Evolutionary conservation across 495 filamentous ascomycete species (phyloP).

Genomic region (Xylaria curta): DNA sequence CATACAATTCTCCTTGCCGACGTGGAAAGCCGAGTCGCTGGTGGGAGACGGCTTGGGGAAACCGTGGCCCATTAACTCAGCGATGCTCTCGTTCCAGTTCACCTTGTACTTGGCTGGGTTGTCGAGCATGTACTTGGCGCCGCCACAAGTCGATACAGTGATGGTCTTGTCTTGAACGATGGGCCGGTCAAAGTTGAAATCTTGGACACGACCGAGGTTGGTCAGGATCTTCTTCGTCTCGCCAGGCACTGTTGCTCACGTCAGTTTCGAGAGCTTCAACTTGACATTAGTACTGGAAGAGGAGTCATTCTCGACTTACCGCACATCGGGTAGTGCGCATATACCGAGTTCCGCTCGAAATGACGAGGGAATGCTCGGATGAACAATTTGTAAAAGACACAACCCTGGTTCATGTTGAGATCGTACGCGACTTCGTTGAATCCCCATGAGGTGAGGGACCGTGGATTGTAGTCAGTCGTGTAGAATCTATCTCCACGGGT

Average conservation of each 20-base stretch:
- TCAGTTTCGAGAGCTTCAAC: not conserved
- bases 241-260: slow-evolving; percentile 28
- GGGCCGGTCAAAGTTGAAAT: slow-evolving; percentile 76
- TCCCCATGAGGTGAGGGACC: slow-evolving; percentile 84
- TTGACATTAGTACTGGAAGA: not conserved
- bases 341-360: slow-evolving; percentile 80
- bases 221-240: slow-evolving; percentile 79
- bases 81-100: slow-evolving; percentile 64
- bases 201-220: slow-evolving; percentile 68
- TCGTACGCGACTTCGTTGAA: slow-evolving; percentile 72
- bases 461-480: slow-evolving; percentile 74
- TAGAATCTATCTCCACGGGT: slow-evolving; percentile 89
- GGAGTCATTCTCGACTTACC: slow-evolving; percentile 27
- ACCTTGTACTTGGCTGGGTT: slow-evolving; percentile 68
- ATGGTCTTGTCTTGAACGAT: slow-evolving; percentile 56
- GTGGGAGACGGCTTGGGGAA: slow-evolving; percentile 42
- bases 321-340: slow-evolving; percentile 84
- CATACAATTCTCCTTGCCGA: slow-evolving; percentile 58
- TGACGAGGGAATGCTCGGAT: slow-evolving; percentile 79
- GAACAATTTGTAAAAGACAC: slow-evolving; percentile 85
- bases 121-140: slow-evolving; percentile 67
- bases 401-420: slow-evolving; percentile 77
- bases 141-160: slow-evolving; percentile 65
- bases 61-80: slow-evolving; percentile 53
- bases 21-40: slow-evolving; percentile 57